Evolutionary conservation across 1,284 basidiomycete species (phyloP).

Genomic region (Mycosarcoma maydis): DNA sequence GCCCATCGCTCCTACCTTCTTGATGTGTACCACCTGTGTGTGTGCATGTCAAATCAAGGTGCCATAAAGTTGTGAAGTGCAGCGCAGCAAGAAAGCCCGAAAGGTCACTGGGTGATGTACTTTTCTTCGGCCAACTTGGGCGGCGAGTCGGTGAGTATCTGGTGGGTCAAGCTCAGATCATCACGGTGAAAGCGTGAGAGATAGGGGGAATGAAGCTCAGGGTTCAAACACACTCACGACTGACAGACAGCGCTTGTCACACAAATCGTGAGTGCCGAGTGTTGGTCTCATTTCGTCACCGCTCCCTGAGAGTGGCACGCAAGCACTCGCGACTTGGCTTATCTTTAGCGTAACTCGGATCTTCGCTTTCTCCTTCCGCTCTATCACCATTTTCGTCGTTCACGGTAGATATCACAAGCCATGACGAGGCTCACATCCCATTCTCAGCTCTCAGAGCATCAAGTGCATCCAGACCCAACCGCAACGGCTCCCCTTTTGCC

Average conservation of each 20-base stretch:
- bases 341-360: not conserved
- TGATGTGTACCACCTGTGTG: too few species aligned
- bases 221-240: not conserved
- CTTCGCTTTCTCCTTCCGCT: not conserved
- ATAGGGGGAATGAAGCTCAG: not conserved
- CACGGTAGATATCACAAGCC: not conserved
- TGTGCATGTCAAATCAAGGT: too few species aligned
- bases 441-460: constrained; percentile 10
- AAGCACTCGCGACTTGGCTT: not conserved
- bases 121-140: not conserved
- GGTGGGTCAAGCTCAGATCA: too few species aligned
- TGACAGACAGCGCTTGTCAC: too few species aligned
- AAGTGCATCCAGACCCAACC: constrained; percentile 35
- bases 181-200: not conserved
- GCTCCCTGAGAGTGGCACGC: too few species aligned
- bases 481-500: constrained; percentile 22
- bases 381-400: not conserved
- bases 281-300: constrained; percentile 10
- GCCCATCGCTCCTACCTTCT: too few species aligned
- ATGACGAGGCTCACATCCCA: constrained; percentile 20
- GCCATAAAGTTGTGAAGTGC: too few species aligned
- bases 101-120: too few species aligned
- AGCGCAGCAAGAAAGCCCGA: too few species aligned
- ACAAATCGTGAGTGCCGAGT: too few species aligned
- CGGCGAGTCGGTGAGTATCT: too few species aligned